phyloP scores from a whole-genome alignment of 2,329 filamentous ascomycete species.

The Hortaea sp. region DNA sequence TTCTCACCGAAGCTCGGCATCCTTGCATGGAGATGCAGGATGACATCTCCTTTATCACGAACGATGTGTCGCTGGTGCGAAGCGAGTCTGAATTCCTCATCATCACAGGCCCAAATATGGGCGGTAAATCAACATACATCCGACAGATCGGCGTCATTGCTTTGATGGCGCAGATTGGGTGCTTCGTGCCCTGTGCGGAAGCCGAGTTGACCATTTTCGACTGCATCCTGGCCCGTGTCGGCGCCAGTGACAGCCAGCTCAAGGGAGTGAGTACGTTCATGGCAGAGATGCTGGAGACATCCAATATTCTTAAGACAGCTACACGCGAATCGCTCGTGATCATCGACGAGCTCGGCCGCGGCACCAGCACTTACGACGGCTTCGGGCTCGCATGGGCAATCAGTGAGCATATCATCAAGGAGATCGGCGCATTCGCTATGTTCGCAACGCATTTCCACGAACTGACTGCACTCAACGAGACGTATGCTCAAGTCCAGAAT shows the following conservation, averaged over 20 bases:
- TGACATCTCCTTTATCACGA: conserved; percentile 96
- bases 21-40: conserved; percentile 99
- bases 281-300: conserved; percentile 98
- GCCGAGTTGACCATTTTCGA: conserved; percentile 95
- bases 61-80: conserved; percentile 75
- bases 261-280: conserved; percentile 98
- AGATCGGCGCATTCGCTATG: conserved; percentile 87
- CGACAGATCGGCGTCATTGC: conserved; percentile 94
- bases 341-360: conserved; percentile 92
- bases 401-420: conserved; percentile 89
- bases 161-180: conserved; percentile 92
- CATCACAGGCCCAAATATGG: conserved; percentile 98
- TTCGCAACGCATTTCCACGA: conserved; percentile 99
- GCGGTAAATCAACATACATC: conserved; percentile 96
- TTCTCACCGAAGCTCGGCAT: conserved; percentile 87
- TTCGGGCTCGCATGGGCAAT: conserved; percentile 99
- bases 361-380: conserved; percentile 95
- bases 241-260: conserved; percentile 90
- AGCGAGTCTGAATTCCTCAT: conserved; percentile 82
- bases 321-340: conserved; percentile 95
- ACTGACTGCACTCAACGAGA: conserved; percentile 79
- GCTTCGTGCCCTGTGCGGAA: conserved; percentile 84
- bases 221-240: conserved; percentile 89
- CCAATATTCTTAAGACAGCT: conserved; percentile 94
- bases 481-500: conserved; percentile 80